These are phyloP conservation scores for Vaccinium corymbosum DNA, from an alignment of 148 eudicot species.

Conservation along the genomic window DNA sequence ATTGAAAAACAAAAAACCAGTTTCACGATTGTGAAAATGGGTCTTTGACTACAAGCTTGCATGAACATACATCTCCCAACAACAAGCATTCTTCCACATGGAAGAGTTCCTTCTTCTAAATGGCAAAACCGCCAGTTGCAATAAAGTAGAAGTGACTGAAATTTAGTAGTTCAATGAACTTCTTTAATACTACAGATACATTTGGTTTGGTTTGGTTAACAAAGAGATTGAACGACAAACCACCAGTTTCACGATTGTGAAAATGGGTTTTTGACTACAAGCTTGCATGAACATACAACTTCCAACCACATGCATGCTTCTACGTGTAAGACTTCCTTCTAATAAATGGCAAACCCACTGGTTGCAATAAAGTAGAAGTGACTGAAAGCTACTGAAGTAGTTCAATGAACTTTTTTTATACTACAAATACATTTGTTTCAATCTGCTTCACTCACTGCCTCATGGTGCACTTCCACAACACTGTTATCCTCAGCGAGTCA, in stretches of 20 bases:
- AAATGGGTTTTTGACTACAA: not conserved
- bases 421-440: not conserved
- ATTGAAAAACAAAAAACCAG: not conserved
- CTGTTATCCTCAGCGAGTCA: not conserved
- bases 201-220: not conserved
- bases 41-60: not conserved
- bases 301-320: not conserved
- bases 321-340: not conserved
- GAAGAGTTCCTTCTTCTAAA: not conserved
- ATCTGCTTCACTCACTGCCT: not conserved
- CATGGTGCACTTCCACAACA: not conserved
- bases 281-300: not conserved
- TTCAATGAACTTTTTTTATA: not conserved
- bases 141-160: too few species aligned
- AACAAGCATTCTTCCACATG: not conserved
- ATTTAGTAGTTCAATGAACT: too few species aligned
- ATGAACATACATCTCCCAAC: not conserved
- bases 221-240: not conserved
- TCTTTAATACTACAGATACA: too few species aligned
- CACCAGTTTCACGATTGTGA: not conserved
- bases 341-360: not conserved
- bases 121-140: too few species aligned
- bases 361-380: not conserved
- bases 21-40: not conserved
- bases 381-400: not conserved